phyloP scores from a whole-genome alignment of 768 basidiomycete species.

The Plicaturopsis crispa region DNA sequence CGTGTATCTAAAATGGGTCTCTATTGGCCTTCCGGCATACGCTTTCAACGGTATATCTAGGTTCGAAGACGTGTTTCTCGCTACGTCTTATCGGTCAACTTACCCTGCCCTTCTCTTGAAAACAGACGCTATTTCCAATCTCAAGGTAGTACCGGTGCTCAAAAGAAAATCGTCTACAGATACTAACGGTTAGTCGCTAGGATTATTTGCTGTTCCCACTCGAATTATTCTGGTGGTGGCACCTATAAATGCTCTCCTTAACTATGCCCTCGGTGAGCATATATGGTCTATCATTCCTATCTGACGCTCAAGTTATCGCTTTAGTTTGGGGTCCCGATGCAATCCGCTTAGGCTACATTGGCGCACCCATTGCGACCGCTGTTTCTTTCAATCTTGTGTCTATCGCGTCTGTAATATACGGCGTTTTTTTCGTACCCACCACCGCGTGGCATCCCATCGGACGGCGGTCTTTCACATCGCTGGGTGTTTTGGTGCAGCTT shows the following conservation, averaged over 20 bases:
- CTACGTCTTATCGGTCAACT: not conserved
- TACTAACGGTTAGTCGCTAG: slow-evolving; percentile 21
- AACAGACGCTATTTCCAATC: slow-evolving; percentile 72
- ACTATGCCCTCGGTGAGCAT: slow-evolving; percentile 70
- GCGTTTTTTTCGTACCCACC: slow-evolving; percentile 48
- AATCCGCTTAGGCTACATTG: slow-evolving; percentile 81
- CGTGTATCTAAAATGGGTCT: slow-evolving; percentile 69
- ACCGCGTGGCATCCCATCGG: slow-evolving; percentile 83
- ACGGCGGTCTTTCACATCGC: slow-evolving; percentile 52
- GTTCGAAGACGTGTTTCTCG: slow-evolving; percentile 19
- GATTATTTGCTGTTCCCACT: slow-evolving; percentile 80
- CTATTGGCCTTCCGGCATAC: slow-evolving; percentile 75
- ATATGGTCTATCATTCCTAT: not conserved
- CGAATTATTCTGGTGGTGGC: slow-evolving; percentile 76
- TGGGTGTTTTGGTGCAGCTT: slow-evolving; percentile 64
- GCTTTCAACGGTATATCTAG: slow-evolving; percentile 48
- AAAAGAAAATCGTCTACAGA: slow-evolving; percentile 1
- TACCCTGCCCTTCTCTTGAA: not conserved
- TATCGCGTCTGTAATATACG: slow-evolving; percentile 53
- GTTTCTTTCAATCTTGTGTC: slow-evolving; percentile 86
- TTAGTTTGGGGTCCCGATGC: slow-evolving; percentile 77
- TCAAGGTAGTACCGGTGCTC: slow-evolving; percentile 42
- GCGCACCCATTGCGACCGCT: slow-evolving; percentile 86
- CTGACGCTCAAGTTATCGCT: not conserved
- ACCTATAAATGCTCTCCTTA: slow-evolving; percentile 78